These are phyloP conservation scores for Camellia japonica DNA, from an alignment of 148 eudicot species.

Conservation along the genomic window DNA sequence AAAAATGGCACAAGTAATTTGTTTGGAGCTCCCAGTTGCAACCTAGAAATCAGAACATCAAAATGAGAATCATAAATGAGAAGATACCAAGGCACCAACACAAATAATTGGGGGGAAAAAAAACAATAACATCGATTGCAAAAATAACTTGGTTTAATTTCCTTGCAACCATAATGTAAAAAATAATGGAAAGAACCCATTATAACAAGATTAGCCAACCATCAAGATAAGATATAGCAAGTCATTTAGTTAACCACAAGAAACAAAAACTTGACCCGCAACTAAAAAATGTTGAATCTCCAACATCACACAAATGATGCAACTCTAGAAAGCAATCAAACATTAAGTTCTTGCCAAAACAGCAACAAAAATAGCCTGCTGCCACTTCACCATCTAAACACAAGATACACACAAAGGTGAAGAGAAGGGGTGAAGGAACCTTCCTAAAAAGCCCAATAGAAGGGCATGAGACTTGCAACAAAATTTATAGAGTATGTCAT, in stretches of 20 bases:
- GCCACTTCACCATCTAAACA: neutral
- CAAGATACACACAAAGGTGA: neutral
- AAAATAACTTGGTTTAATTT: constrained; percentile 1
- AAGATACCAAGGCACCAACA: neutral
- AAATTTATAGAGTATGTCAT: neutral
- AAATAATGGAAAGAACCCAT: neutral
- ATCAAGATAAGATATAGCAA: neutral
- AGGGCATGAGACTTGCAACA: neutral
- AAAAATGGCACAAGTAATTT: neutral
- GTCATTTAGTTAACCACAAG: neutral
- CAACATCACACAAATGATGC: neutral
- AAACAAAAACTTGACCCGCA: neutral
- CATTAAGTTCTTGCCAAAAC: neutral
- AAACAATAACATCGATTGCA: neutral
- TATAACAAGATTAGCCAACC: neutral
- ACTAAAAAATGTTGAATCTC: neutral
- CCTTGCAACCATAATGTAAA: neutral
- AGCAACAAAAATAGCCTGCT: neutral
- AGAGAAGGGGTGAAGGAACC: neutral
- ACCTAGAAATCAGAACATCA: constrained; percentile 9
- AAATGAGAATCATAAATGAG: neutral
- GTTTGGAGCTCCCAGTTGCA: neutral
- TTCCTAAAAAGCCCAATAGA: neutral
- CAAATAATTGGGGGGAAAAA: neutral
- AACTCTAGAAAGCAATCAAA: constrained; percentile 7